These are phyloP conservation scores for Nephelium lappaceum DNA, from an alignment of 345 rosid species.

Conservation along the genomic window DNA sequence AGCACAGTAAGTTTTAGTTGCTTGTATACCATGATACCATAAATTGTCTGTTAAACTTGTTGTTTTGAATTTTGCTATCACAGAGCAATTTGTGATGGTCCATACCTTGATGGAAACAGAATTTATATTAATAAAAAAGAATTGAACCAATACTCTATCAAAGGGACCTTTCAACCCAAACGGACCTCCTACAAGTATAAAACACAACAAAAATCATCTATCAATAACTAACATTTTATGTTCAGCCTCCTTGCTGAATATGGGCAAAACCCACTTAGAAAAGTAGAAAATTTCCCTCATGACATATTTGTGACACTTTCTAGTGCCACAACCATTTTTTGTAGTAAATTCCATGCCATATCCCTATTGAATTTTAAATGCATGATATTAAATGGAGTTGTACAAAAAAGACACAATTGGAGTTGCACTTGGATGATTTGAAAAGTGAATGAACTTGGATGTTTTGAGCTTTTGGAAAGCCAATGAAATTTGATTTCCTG, in stretches of 20 bases:
- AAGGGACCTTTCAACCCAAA: neutral
- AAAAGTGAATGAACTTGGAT: too few species aligned
- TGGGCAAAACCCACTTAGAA: neutral
- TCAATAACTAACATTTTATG: neutral
- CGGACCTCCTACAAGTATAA: neutral
- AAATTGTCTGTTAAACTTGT: neutral
- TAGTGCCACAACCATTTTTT: neutral
- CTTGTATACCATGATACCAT: conserved; percentile 7
- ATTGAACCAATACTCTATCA: neutral
- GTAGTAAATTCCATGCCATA: neutral
- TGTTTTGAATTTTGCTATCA: neutral
- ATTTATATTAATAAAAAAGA: neutral
- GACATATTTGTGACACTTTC: neutral
- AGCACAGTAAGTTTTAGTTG: conserved; percentile 56
- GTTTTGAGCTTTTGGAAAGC: too few species aligned
- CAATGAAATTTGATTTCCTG: too few species aligned
- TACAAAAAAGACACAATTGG: too few species aligned
- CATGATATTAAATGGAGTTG: neutral
- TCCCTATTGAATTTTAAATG: neutral
- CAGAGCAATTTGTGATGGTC: neutral
- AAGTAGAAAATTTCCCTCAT: too few species aligned
- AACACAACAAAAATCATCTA: neutral
- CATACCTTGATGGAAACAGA: neutral
- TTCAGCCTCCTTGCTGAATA: neutral
- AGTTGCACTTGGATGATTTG: too few species aligned